Evolutionary conservation across 2,329 filamentous ascomycete genomes (phyloP), one percentile per base, ranked within the genome.

Genomic region (Fusarium lyarnte): DNA sequence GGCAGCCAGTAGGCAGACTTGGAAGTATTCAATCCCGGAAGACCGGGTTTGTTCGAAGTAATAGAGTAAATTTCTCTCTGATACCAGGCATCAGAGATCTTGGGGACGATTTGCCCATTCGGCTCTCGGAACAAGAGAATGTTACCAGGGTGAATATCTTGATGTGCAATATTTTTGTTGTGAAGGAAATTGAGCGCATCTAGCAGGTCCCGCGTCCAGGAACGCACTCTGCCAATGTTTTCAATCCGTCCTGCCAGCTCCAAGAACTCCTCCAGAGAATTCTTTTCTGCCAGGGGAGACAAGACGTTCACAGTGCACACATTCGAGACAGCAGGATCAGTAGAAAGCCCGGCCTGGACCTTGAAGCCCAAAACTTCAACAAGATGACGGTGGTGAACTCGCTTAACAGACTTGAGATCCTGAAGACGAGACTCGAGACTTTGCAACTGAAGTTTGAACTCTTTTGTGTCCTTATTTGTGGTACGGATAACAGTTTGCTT

Each of bases 171-270:
- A 25, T 94, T 94, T 78, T 93, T 91, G 72, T 92, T 92, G 81
- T 98, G 95, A 58, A 97, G 89, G 79, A 92, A 97, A 65, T 94
- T 93, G 33, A 99, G 85, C 1, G 92, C 96, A 82, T 98, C 94
- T 31, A 99, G 88, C 23, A 99, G 86, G 77, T 97, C 94, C 66
- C 95, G 90, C n/a, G 94, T 96, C 92, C 94, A 98, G 29, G 93
- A 91, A 58, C 94, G 92, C 47, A 95, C 91, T 79, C 92, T 95
- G 71, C 89, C 89, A 57, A 93, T 88, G 19, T 52, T n/a, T 45
- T 92, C 89, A 55, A 98, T 84, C 35, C 88, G 88, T 8, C 93
- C 94, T 45, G 94, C 90, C 67, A 95, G 88, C 63, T 95, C 92
- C 35, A 99, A 86, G 25, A 97, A 86, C 76, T 97, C 94, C 33